These are phyloP conservation scores for Amanita inopinata DNA, from an alignment of 768 basidiomycete species.

Conservation along the genomic window DNA sequence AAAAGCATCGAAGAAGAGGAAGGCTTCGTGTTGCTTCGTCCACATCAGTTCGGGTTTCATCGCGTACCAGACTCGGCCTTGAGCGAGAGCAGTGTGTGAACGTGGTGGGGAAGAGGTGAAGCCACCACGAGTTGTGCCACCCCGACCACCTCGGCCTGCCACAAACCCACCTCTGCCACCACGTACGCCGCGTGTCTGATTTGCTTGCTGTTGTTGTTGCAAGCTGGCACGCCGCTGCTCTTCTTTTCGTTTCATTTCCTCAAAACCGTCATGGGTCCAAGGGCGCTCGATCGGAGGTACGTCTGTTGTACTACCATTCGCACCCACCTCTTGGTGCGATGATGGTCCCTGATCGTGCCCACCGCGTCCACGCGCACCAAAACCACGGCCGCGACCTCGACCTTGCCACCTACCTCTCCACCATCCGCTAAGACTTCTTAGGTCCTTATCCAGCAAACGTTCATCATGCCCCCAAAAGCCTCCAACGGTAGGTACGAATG, in stretches of 20 bases:
- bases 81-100: constrained; percentile 20
- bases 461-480: constrained; percentile 96
- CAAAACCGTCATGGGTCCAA: constrained; percentile 85
- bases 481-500: constrained; percentile 83
- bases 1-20: constrained; percentile 55
- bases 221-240: constrained; percentile 38
- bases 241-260: constrained; percentile 75
- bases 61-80: constrained; percentile 53
- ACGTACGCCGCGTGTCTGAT: constrained; percentile 25
- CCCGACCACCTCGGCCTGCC: constrained; percentile 36
- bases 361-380: constrained; percentile 44
- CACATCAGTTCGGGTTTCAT: constrained; percentile 75
- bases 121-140: constrained; percentile 34
- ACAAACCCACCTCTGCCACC: constrained; percentile 38
- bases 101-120: constrained; percentile 23
- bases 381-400: constrained; percentile 52
- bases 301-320: constrained; percentile 18
- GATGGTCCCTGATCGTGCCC: constrained; percentile 16
- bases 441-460: constrained; percentile 72
- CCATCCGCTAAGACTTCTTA: constrained; percentile 78
- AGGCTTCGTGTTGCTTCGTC: constrained; percentile 77
- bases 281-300: constrained; percentile 54
- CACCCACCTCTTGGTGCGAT: constrained; percentile 11
- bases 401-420: constrained; percentile 78
- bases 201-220: constrained; percentile 19